Conservation (phyloP, 2,329 filamentous ascomycete species). For the Periconia sp. region DNA sequence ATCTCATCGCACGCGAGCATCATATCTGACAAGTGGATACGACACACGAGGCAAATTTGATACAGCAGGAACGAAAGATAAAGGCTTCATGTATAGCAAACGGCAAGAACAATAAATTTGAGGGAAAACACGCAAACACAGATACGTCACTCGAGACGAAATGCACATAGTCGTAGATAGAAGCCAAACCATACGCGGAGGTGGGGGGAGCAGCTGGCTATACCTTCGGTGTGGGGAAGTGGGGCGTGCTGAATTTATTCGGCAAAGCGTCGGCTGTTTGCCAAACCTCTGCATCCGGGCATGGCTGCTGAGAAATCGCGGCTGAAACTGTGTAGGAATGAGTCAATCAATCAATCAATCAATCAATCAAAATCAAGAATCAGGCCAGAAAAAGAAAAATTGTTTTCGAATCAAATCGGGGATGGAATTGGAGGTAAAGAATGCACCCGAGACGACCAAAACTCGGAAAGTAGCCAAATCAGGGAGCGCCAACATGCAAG, state of each 20-base stretch:
- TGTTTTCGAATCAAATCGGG: too few species aligned
- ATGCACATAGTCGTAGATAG: slow-evolving; percentile 13
- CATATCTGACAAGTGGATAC: too few species aligned
- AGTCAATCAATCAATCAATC: slow-evolving; percentile 2
- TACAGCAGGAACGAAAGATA: slow-evolving; percentile 2
- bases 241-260: slow-evolving; percentile 5
- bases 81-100: slow-evolving; percentile 3
- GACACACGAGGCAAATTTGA: slow-evolving; percentile 8
- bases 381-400: too few species aligned
- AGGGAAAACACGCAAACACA: slow-evolving; percentile 3
- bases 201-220: slow-evolving; percentile 9
- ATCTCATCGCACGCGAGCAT: too few species aligned
- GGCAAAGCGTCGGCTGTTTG: slow-evolving; percentile 6
- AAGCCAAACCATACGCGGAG: slow-evolving; percentile 7
- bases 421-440: too few species aligned
- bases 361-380: too few species aligned
- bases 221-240: slow-evolving; percentile 4
- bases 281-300: slow-evolving; percentile 6
- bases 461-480: too few species aligned
- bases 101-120: background rate
- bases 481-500: too few species aligned
- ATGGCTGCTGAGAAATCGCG: background rate
- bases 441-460: too few species aligned
- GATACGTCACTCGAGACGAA: slow-evolving; percentile 13
- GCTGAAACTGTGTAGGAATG: background rate